Evolutionary conservation across 169 alveolate species (phyloP), one percentile per base, ranked within the genome.

Genomic region (Plasmodium malariae): DNA sequence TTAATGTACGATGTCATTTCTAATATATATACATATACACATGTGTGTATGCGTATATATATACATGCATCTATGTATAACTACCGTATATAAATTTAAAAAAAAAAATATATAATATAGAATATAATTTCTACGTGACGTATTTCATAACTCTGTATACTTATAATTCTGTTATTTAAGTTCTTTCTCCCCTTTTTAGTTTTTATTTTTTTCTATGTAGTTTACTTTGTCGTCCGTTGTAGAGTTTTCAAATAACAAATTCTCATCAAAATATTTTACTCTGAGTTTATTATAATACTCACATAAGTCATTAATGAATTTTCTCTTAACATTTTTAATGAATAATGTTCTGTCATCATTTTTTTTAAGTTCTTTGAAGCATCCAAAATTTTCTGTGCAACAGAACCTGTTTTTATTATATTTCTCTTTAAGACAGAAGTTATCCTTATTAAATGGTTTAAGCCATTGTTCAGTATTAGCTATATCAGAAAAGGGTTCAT

Each of bases 241-340:
- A n/a, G 24, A 26, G 28, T 26, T 21, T 28, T 48, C 54, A 71
- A 21, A 71, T 24, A 12, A 21, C 32, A 1, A 0, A 28, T 30
- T 14, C 26, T 34, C 71, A 32, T 73, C 62, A 45, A 49, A 48
- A 63, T 65, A 12, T 32, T 43, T 34, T 11, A 48, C 34, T 45
- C 67, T 65, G 26, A 67, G 49, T 37, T 49, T 21, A 5, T 67
- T 83, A 36, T 30, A 83, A 83, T 67, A 83, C 14, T 65, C 73
- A 71, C 45, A 26, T 19, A 83, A 14, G 11, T 65, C 71, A 49
- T 83, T 65, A 65, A 48, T 21, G 40, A 83, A 40, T 9, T 67
- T 83, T 57, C 37, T 65, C 73, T 83, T 48, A 51, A 21, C 12
- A 67, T 32, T 54, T 30, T 51, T 72, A 14, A 51, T 24, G 49